phyloP scores from a whole-genome alignment of 805 yeast genomes.

The Geotrichum ghanense region DNA sequence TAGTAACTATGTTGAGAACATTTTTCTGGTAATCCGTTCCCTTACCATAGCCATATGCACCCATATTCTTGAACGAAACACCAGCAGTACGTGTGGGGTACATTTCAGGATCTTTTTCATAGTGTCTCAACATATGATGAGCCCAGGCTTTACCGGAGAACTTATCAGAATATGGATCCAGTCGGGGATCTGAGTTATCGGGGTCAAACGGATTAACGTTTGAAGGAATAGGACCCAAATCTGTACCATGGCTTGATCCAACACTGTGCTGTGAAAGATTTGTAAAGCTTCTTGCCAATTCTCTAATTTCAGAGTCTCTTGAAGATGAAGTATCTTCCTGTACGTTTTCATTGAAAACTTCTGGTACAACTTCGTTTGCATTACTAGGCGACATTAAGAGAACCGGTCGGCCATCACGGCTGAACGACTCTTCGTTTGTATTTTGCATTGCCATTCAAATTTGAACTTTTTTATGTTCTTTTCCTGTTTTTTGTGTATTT shows the following conservation, averaged over 20 bases:
- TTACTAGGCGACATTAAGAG: too few relatives aligned
- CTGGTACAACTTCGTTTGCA: background rate
- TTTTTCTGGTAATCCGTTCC: constrained; percentile 60
- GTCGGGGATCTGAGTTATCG: too few relatives aligned
- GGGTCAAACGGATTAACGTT: too few relatives aligned
- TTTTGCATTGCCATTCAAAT: too few relatives aligned
- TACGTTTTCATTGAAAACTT: background rate
- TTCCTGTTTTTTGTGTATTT: too few relatives aligned
- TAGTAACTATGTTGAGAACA: constrained; percentile 34
- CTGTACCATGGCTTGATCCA: too few relatives aligned
- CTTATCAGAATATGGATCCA: constrained; percentile 47
- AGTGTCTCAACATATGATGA: constrained; percentile 41
- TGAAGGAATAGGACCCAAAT: too few relatives aligned
- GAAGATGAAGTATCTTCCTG: background rate
- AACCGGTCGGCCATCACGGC: too few relatives aligned
- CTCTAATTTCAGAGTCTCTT: background rate
- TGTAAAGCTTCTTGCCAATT: background rate
- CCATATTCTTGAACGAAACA: constrained; percentile 43
- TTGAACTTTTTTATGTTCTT: too few relatives aligned
- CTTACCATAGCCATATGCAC: constrained; percentile 53
- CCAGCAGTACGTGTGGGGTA: constrained; percentile 52
- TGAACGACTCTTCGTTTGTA: too few relatives aligned
- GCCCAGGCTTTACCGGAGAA: constrained; percentile 57
- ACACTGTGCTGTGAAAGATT: background rate
- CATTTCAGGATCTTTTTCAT: constrained; percentile 46